These are phyloP conservation scores for Aspergillus latus DNA, from an alignment of 2,329 filamentous ascomycete genomes.

Conservation along the genomic window DNA sequence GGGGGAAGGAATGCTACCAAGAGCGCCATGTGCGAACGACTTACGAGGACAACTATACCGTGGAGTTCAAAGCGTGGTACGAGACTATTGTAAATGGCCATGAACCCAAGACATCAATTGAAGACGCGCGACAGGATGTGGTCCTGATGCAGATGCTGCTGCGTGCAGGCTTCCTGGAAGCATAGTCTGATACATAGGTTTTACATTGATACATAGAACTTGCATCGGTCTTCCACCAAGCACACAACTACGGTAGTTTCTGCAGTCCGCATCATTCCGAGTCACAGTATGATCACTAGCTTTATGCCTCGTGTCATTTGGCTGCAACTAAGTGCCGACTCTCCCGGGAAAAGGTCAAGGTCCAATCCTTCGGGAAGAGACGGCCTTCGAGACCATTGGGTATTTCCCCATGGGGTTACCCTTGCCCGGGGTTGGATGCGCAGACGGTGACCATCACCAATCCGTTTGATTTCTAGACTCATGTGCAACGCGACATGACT, in stretches of 20 bases:
- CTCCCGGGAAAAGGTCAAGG: not conserved
- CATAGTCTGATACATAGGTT: not conserved
- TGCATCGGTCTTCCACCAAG: not conserved
- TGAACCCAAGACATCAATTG: slow-evolving; percentile 41
- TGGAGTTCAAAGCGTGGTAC: slow-evolving; percentile 45
- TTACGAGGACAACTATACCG: slow-evolving; percentile 51
- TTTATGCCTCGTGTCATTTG: too few species aligned
- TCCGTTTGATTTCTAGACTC: too few species aligned
- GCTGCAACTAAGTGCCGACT: not conserved
- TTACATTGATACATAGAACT: not conserved
- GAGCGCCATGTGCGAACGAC: slow-evolving; percentile 45
- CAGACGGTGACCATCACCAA: too few species aligned
- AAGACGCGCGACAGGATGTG: slow-evolving; percentile 46
- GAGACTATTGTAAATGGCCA: slow-evolving; percentile 40
- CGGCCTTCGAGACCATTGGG: not conserved
- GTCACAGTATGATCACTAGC: too few species aligned
- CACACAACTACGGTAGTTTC: not conserved
- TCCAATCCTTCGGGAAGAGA: not conserved
- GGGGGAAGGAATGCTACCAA: slow-evolving; percentile 35
- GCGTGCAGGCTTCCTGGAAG: not conserved
- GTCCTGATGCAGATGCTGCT: slow-evolving; percentile 37
- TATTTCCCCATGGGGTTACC: too few species aligned
- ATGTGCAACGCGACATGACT: too few species aligned
- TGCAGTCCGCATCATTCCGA: too few species aligned
- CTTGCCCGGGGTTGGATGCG: not conserved